phyloP scores from a whole-genome alignment of 352 stramenopile genomes.

The Pythium brachiatum region DNA sequence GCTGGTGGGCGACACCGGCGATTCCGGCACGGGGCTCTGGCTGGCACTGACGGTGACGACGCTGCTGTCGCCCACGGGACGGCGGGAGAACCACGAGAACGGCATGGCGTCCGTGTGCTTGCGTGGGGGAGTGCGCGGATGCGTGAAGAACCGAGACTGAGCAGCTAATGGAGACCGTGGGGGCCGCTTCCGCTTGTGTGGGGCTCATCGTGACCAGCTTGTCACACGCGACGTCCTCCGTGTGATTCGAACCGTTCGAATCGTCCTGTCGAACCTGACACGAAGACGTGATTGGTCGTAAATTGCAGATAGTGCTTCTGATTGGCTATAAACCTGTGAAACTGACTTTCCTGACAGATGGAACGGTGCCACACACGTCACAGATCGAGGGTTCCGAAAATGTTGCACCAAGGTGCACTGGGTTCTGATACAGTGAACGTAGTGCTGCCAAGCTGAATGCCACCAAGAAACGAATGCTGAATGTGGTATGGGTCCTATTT shows the following conservation, averaged over 20 bases:
- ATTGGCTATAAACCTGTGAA: background rate
- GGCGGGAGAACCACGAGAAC: slow-evolving; percentile 3
- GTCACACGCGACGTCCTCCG: background rate
- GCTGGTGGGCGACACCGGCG: slow-evolving; percentile 9
- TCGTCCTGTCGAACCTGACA: slow-evolving; percentile 2
- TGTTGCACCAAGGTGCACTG: background rate
- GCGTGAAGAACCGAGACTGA: slow-evolving; percentile 1
- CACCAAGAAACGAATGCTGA: background rate
- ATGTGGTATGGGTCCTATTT: slow-evolving; percentile 7
- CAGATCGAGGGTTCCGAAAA: slow-evolving; percentile 1
- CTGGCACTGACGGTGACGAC: background rate
- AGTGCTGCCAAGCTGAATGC: background rate
- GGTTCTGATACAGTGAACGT: background rate
- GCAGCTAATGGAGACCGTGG: background rate
- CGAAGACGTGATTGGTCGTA: background rate
- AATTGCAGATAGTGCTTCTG: background rate
- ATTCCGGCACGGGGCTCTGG: background rate
- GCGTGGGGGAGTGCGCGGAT: background rate
- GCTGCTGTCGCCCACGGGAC: background rate
- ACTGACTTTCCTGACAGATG: background rate
- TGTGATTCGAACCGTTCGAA: background rate
- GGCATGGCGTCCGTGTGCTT: background rate
- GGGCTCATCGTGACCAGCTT: background rate
- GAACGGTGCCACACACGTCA: background rate
- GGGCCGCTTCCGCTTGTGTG: background rate